Conservation (phyloP, 495 filamentous ascomycete species). For the Daldinia decipiens region DNA sequence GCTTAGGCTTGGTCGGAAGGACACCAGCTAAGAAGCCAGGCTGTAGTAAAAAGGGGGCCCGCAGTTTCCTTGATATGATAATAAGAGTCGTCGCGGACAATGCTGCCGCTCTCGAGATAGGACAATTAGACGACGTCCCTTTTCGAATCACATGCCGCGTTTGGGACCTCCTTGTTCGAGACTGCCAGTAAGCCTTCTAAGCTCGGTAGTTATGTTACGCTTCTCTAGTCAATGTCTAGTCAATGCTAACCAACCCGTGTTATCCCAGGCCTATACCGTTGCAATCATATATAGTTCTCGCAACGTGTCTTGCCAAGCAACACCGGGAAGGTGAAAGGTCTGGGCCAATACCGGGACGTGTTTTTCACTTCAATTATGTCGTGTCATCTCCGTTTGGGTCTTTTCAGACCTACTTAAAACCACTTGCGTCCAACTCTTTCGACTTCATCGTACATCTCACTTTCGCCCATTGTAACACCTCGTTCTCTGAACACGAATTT, state of each 20-base stretch:
- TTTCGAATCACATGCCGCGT: slow-evolving; percentile 20
- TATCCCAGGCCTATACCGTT: slow-evolving; percentile 17
- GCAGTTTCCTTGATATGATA: slow-evolving; percentile 42
- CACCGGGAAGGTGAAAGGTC: neutral
- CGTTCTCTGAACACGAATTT: slow-evolving; percentile 41
- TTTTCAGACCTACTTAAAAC: slow-evolving; percentile 39
- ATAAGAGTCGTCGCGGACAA: slow-evolving; percentile 37
- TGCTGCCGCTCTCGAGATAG: slow-evolving; percentile 11
- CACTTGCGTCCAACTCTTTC: slow-evolving; percentile 29
- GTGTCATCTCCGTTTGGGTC: slow-evolving; percentile 23
- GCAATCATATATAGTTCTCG: slow-evolving; percentile 42
- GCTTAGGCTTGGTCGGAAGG: neutral
- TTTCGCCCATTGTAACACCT: slow-evolving; percentile 26
- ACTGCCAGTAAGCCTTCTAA: slow-evolving; percentile 10
- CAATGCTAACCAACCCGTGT: neutral
- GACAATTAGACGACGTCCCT: slow-evolving; percentile 29
- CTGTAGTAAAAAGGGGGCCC: slow-evolving; percentile 23
- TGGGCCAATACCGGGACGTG: neutral
- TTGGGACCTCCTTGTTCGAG: slow-evolving; percentile 29
- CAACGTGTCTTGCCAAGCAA: slow-evolving; percentile 6
- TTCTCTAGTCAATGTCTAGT: neutral
- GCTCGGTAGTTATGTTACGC: neutral
- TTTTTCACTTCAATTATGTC: slow-evolving; percentile 11
- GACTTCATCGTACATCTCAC: slow-evolving; percentile 47
- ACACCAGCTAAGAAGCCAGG: neutral